Evolutionary conservation across 768 basidiomycete species (phyloP), one percentile per base, ranked within the genome.

Genomic region (Tulasnella sp.): DNA sequence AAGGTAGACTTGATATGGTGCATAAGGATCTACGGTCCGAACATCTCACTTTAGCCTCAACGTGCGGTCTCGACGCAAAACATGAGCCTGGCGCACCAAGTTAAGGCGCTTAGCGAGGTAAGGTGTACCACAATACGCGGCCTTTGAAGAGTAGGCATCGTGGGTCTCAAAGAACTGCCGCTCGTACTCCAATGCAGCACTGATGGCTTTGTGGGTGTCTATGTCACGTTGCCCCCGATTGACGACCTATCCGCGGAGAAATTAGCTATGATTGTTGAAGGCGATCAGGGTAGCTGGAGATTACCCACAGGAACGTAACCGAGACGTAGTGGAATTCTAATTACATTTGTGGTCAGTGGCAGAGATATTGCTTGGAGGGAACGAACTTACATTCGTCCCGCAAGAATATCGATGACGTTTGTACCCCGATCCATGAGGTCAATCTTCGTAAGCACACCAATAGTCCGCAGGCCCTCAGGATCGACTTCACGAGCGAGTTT

Each of bases 351-450:
- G 34, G 39, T 68, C 36, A 32, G 65, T 17, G 5, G 16, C 19
- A 44, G 12, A 26, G 7, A 40, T 40, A 35, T 62, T 26, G 32
- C n/a, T 62, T 47, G 34, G 26, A 22, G 98, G 89, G 9, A 22
- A 36, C n/a, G 26, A 14, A 52, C 71, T 40, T 39, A 72, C 71
- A 72, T 63, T 72, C 71, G 37, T 19, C 97, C 96, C 5, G 97
- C 97, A 64, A 99, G 88, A 79, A 99, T 98, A 80, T 99, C 97
- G 36, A 99, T 95, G 42, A 99, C 97, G 79, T 99, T 96, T 2
- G 97, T 98, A 69, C 97, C 97, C 77, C 86, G 86, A 83, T 99
- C 97, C 97, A 99, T 99, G 75, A 99, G 83, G 80, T 99, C 97
- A 67, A 98, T 90, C 81, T 99, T 99, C 14, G 97, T 99, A 77